Evolutionary conservation across 495 filamentous ascomycete species (phyloP).

Genomic region (Aspergillus cristatus): DNA sequence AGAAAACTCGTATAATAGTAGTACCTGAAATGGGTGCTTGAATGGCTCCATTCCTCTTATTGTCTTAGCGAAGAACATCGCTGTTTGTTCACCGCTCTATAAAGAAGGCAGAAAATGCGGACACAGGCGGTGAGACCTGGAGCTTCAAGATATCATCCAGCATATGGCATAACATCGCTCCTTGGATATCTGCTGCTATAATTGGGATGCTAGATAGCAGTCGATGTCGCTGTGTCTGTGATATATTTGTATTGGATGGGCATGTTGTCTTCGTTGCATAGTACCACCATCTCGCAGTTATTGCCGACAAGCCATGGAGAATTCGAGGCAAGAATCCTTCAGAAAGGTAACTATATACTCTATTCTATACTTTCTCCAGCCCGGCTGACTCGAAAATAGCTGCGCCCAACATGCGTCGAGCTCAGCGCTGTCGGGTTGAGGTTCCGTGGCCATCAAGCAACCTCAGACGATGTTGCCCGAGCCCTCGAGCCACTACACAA

Average conservation of each 20-base stretch:
- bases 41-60: too few species aligned
- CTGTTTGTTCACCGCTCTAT: constrained; percentile 20
- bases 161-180: too few species aligned
- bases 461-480: constrained; percentile 43
- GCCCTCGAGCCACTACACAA: constrained; percentile 45
- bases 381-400: constrained; percentile 30
- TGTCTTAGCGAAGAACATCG: too few species aligned
- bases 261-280: too few species aligned
- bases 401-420: constrained; percentile 69
- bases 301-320: constrained; percentile 23
- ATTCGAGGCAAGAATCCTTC: constrained; percentile 31
- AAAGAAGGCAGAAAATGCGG: constrained; percentile 9
- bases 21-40: too few species aligned
- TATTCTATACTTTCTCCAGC: neutral
- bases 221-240: too few species aligned
- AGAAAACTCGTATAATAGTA: too few species aligned
- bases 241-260: too few species aligned
- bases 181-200: too few species aligned
- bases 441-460: constrained; percentile 44
- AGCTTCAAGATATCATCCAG: too few species aligned
- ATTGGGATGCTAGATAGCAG: too few species aligned
- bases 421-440: constrained; percentile 61
- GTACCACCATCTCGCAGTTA: too few species aligned
- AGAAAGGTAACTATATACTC: constrained; percentile 20
- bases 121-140: neutral